Percentiles rank a stretch among this genome's conserved stretches.
phyloP scores from a whole-genome alignment of 139 green algal genomes.

The Tetraselmis striata region DNA sequence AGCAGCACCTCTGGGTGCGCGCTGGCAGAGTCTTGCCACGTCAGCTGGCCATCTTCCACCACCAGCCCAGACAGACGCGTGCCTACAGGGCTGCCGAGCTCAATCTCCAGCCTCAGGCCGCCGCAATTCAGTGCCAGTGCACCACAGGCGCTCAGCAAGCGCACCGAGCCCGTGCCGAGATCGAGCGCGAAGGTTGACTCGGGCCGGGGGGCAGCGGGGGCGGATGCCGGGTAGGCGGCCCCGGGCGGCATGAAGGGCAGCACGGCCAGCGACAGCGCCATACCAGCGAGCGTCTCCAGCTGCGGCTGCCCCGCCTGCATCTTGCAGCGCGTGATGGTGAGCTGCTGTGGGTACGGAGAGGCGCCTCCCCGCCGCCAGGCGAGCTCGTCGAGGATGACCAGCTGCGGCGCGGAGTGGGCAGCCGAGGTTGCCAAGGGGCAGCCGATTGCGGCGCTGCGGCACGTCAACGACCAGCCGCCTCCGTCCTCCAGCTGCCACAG shows the following conservation, averaged over 20 bases:
- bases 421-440: background rate
- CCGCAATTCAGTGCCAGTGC: background rate
- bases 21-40: too few relatives aligned
- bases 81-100: too few relatives aligned
- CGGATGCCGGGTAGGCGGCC: background rate
- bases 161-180: background rate
- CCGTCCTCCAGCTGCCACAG: background rate
- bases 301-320: background rate
- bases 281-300: background rate
- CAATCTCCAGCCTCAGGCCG: background rate
- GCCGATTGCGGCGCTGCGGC: background rate
- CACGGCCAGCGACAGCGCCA: background rate
- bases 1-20: too few relatives aligned
- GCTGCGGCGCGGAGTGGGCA: too few relatives aligned
- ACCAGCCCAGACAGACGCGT: too few relatives aligned
- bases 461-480: background rate
- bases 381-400: too few relatives aligned
- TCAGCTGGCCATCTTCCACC: background rate
- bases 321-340: background rate
- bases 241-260: background rate
- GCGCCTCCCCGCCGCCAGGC: too few relatives aligned
- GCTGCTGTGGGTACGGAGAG: background rate
- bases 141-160: background rate
- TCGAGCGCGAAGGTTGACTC: background rate
- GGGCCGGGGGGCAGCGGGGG: too few relatives aligned